Base-by-base conservation (phyloP, 2,329 filamentous ascomycete genomes). In the Onygenales sp. region DNA sequence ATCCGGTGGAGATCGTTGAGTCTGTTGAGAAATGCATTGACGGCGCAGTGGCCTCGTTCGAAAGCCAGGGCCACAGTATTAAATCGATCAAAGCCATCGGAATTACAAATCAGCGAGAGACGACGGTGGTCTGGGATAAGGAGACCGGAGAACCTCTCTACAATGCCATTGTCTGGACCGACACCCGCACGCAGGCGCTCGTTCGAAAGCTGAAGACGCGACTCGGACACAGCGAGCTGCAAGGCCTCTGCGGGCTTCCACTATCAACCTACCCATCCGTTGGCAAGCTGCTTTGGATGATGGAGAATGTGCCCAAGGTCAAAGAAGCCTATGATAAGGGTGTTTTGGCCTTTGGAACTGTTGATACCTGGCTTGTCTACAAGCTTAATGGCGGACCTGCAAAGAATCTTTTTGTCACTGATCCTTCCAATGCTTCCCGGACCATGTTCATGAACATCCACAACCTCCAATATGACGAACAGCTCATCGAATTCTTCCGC, bases 371-470 rank as follows among this genome's bases (percentile, higher is more conserved):
- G 90, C 77, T 95, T 54, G 80, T 95, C 50, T 95, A 88, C 73
- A 84, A 84, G 62, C 79, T 95, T 49, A 76, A 94, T 64, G 88
- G 87, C 54, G 85, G 87, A 45, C 76, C 74, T 21, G 76, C 81
- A 55, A 81, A 78, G 52, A 80, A 84, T 53, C 70, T 91, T 42
- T 84, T 88, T 65, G 88, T 95, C 54, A 93, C 90, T 0, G 90
- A 95, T 68, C 83, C 85, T 46, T 89, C 87, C 56, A 95, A 95
- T 67, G 90, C 90, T n/a, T 92, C 87, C 52, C 78, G 90, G 64
- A 95, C 90, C 56, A 94, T 95, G 89, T 93, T 95, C 70, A 92
- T 95, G 86, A 89, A 95, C 71, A 77, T 95, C 53, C 78, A 82
- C 61, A 91, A 84, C 7, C 77, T 89, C 55, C 70, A 91, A 62